A percentile compares a stretch with the other conserved stretches of the same genome.
phyloP scores from a whole-genome alignment of 129 eudicot genomes.

The Mikania micrantha region DNA sequence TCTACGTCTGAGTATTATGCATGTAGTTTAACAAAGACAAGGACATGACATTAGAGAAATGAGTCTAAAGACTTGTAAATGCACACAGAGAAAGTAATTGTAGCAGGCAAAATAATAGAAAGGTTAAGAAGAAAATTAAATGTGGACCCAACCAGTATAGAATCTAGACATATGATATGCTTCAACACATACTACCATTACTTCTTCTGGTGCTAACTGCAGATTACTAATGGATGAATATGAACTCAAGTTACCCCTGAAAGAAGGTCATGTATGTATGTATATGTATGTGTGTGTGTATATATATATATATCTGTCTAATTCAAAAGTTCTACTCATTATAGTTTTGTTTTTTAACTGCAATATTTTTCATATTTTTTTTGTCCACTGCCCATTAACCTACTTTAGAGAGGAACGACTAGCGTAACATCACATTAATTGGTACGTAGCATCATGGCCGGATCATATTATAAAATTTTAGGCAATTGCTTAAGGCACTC shows the following conservation, averaged over 20 bases:
- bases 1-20: constrained; percentile 23
- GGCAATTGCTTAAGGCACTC: too few relatives aligned
- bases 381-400: too few relatives aligned
- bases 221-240: constrained; percentile 10
- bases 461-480: too few relatives aligned
- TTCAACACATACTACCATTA: too few relatives aligned
- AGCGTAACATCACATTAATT: too few relatives aligned
- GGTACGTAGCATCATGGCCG: too few relatives aligned
- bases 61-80: constrained; percentile 16
- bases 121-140: constrained; percentile 20
- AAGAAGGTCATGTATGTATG: too few relatives aligned
- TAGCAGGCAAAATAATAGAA: constrained; percentile 30
- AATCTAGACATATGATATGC: constrained; percentile 3
- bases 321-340: neutral
- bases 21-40: constrained; percentile 28
- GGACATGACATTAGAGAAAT: constrained; percentile 27
- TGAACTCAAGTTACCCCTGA: constrained; percentile 3
- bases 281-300: too few relatives aligned
- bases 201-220: constrained; percentile 24
- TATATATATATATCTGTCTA: neutral
- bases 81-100: constrained; percentile 22
- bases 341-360: too few relatives aligned
- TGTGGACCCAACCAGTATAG: constrained; percentile 26
- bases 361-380: too few relatives aligned
- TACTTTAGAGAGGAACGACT: too few relatives aligned